Base-by-base conservation (phyloP, 2,329 filamentous ascomycete species). In the Nemania abortiva region DNA sequence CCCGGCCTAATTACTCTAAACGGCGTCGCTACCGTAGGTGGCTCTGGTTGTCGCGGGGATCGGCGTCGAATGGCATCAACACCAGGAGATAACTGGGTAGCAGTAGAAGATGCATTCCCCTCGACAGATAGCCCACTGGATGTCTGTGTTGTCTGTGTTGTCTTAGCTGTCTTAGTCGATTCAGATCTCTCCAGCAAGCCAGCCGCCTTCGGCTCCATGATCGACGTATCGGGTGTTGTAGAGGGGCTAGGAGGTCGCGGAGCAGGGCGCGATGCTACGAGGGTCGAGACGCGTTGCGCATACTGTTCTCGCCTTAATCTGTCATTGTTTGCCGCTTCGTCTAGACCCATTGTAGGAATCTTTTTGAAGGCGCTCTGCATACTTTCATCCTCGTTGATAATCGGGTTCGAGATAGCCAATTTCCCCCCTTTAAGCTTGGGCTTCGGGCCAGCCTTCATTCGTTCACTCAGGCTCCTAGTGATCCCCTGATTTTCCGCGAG, bases 81-180 rank as follows among this genome's bases (percentile, higher is more conserved):
- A 1, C 82, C 83, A 0, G 87, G 87, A 3, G 87, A 89, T 6
- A 86, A 76, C 73, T 87, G 83, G 7, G 83, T 81, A 1, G 83
- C 85, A 11, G 84, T 85, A 3, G 83, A 84, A 13, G 77, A 79
- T 1, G 81, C 84, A 58, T 79, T 78, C 76, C 75, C 67, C 74
- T 77, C 37, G 74, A 79, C 74, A 63, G 77, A 79, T 31, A 79
- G 65, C 13, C 73, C 72, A 6, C 70, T 70, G n/a, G 66, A 64
- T 5, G 71, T 75, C 49, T 74, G 66, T 9, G 56, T 63, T 31
- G 75, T 75, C 67, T 74, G 75, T 9, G 42, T 76, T 6, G 71
- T 74, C 52, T 74, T 67, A 7, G 55, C 61, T 29, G 75, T 75
- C 68, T 74, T 76, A 10, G 34, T 77, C 37, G 75, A 79, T 60